Evolutionary conservation across 2,329 filamentous ascomycete species (phyloP).

Genomic region (Phialophora verrucosa): DNA sequence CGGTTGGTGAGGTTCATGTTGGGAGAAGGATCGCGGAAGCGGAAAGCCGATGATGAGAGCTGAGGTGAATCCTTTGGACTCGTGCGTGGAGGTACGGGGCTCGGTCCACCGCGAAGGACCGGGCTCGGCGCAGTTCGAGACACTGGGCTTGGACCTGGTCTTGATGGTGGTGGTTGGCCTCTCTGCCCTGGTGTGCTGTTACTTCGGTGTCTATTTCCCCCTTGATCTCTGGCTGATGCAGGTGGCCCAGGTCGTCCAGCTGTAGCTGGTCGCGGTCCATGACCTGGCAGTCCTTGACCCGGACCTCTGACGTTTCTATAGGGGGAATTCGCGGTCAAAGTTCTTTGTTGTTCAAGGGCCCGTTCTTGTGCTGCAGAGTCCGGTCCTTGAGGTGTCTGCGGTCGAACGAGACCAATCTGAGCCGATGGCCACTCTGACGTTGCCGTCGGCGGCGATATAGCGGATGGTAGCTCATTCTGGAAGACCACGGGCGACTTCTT

Average conservation of each 20-base stretch:
- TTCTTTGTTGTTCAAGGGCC: conserved; percentile 16
- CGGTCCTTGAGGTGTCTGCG: conserved; percentile 30
- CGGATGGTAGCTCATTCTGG: conserved; percentile 26
- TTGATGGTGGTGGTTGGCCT: conserved; percentile 20
- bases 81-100: conserved; percentile 10
- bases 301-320: conserved; percentile 35
- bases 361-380: conserved; percentile 3
- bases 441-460: conserved; percentile 29
- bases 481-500: conserved; percentile 28
- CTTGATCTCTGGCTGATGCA: conserved; percentile 14
- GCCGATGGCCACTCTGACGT: conserved; percentile 31
- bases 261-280: conserved; percentile 27
- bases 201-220: conserved; percentile 24
- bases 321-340: conserved; percentile 19
- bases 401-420: conserved; percentile 34
- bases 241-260: conserved; percentile 27
- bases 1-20: conserved; percentile 34
- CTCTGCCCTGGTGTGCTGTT: conserved; percentile 28
- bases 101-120: conserved; percentile 23
- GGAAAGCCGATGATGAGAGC: conserved; percentile 20
- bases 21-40: conserved; percentile 36
- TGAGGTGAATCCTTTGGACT: conserved; percentile 14
- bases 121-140: conserved; percentile 25
- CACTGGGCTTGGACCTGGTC: conserved; percentile 29
- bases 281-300: neutral